Evolutionary conservation across 208 protist genomes (phyloP), one percentile per base, ranked within the genome.

Genomic region (Leishmania major): DNA sequence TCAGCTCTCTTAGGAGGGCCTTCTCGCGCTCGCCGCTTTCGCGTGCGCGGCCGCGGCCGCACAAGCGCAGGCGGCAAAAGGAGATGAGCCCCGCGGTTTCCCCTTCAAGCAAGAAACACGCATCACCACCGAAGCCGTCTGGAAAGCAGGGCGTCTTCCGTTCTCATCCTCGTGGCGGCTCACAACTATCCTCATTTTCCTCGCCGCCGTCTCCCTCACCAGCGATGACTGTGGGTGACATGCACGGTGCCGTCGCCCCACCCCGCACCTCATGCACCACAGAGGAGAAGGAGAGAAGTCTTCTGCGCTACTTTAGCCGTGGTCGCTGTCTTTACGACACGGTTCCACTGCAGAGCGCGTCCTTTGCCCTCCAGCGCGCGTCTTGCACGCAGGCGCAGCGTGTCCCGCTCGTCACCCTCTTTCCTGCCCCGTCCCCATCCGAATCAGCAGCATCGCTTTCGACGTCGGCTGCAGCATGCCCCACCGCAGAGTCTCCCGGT

Each of bases 261-360:
- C 49, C 51, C 6, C 4, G 51, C 7, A 25, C 22, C 45, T 45
- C 19, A 31, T 45, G 75, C 75, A 62, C 15, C 31, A 71, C 62
- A 5, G 22, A 62, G 37, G 81, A 66, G 15, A 67, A 40, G 66
- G 85, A 88, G 69, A 22, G 70, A 62, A 57, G 59, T n/a, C 79
- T 89, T 25, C 79, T 89, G 67, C 71, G 70, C 67, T 84, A 86
- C 69, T 89, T 89, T 47, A 72, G 82, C 55, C 71, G 75, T 35
- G 79, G 60, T 2, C 64, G 78, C 8, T 69, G 55, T n/a, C 77
- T 82, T 75, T 78, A 75, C 67, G 77, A 80, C 60, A 28, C 51
- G 17, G 77, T 83, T 22, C 77, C 80, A 6, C 43, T 79, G 4
- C 62, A 66, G 59, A 60, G 60, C 37, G 70, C 87, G 55, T 70